Base-by-base conservation (phyloP, 495 filamentous ascomycete species). In the Neurospora sp. region DNA sequence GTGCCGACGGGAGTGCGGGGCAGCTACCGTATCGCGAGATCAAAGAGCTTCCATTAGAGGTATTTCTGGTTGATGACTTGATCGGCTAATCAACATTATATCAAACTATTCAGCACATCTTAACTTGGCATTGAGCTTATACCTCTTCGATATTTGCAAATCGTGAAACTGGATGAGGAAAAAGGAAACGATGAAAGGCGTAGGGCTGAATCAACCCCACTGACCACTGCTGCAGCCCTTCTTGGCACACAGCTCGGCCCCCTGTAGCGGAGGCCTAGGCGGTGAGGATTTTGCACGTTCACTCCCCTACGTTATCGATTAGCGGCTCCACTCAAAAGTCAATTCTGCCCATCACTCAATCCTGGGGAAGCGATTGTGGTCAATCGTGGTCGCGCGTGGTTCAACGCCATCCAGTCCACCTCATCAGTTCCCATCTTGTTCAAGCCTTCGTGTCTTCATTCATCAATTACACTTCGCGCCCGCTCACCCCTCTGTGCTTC, bases 281-380 rank as follows among this genome's bases (percentile, higher is more conserved):
- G 53, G 53, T 65, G 53, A 65, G 14, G 22, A 37, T 35, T 65
- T 65, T 35, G 53, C 53, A 16, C 12, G 22, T 35, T 18, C 53
- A 65, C 27, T 14, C 14, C 53, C 53, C 12, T 16, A 14, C 53
- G 1, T 65, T 45, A 40, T 5, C 45, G 31, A 48, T 42, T 44
- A n/a, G 10, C 65, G 10, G 75, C 76, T 70, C 78, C 78, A 73
- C 78, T 80, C 78, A 80, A 79, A 80, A 80, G 77, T 78, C 73
- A 9, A 65, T 65, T 65, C 53, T 65, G 53, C 53, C 53, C 53
- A 65, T 65, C 53, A 65, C 53, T 35, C 53, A 35, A 65, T 65
- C 53, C 53, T 65, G 53, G 48, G 27, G 14, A 18, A 35, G 27
- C 27, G 27, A 59, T 31, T 37, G 53, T 35, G 27, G 53, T 65